Evolutionary conservation across 164 flowering plant genomes (phyloP).

Genomic region (Aristolochia fimbriata): DNA sequence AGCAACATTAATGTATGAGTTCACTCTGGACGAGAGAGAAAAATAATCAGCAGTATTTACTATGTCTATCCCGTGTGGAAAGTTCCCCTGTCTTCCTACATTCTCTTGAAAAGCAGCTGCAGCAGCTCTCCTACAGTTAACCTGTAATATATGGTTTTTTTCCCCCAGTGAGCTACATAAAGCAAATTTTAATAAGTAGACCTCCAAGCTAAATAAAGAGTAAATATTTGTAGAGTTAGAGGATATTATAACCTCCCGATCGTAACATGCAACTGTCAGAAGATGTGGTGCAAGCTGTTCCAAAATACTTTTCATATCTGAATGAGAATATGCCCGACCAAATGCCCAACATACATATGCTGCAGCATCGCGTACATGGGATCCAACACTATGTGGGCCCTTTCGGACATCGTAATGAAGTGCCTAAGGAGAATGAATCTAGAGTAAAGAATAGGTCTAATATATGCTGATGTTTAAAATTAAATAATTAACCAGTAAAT

Average conservation of each 20-base stretch:
- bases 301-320: conserved; percentile 73
- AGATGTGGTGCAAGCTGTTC: conserved; percentile 88
- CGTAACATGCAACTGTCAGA: conserved; percentile 84
- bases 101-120: conserved; percentile 99
- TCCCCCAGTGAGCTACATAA: not conserved
- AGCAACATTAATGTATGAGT: conserved; percentile 81
- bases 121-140: conserved; percentile 97
- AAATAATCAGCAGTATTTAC: conserved; percentile 93
- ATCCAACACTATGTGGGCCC: conserved; percentile 97
- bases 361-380: conserved; percentile 99
- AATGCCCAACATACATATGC: conserved; percentile 99
- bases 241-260: conserved; percentile 69
- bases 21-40: conserved; percentile 82
- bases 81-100: conserved; percentile 97
- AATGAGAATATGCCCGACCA: conserved; percentile 86
- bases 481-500: too few species aligned
- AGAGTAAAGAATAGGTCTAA: not conserved
- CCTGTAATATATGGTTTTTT: conserved; percentile 31
- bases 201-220: too few species aligned
- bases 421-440: conserved; percentile 39
- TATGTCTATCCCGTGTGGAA: conserved; percentile 92
- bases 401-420: conserved; percentile 90
- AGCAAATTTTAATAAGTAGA: not conserved
- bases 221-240: not conserved
- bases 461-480: not conserved